Evolutionary conservation across 768 basidiomycete species (phyloP).

Genomic region (Lenzites betulinus): DNA sequence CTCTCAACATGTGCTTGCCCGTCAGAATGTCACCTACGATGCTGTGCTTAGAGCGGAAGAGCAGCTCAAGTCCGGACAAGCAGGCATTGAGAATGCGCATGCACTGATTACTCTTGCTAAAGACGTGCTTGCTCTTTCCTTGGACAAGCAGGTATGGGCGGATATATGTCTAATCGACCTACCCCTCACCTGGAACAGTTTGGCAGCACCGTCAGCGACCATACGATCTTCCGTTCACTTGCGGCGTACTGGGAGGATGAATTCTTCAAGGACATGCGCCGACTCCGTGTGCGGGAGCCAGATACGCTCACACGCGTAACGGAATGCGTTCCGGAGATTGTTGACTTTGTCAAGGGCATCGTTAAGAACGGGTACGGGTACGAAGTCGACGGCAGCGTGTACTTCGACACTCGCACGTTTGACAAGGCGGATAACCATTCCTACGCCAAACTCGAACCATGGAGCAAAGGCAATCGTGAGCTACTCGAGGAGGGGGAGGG

Average conservation of each 20-base stretch:
- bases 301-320: slow-evolving; percentile 94
- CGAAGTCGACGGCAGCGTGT: slow-evolving; percentile 78
- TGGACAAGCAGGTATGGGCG: slow-evolving; percentile 52
- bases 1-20: neutral
- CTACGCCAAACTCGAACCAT: slow-evolving; percentile 95
- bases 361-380: slow-evolving; percentile 85
- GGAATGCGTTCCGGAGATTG: slow-evolving; percentile 96
- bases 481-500: slow-evolving; percentile 93
- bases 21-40: slow-evolving; percentile 48
- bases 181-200: slow-evolving; percentile 44
- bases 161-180: too few relatives aligned
- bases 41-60: slow-evolving; percentile 56
- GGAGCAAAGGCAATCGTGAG: slow-evolving; percentile 92
- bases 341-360: slow-evolving; percentile 83
- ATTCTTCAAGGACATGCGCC: slow-evolving; percentile 91
- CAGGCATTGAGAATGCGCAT: slow-evolving; percentile 47
- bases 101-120: slow-evolving; percentile 70
- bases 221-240: slow-evolving; percentile 77
- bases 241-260: slow-evolving; percentile 87
- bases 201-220: slow-evolving; percentile 82
- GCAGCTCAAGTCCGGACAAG: slow-evolving; percentile 43
- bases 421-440: slow-evolving; percentile 74
- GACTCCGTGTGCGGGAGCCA: slow-evolving; percentile 83
- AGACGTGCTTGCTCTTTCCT: slow-evolving; percentile 70
- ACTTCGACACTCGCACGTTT: slow-evolving; percentile 86